These are phyloP conservation scores for Nicotiana sylvestris DNA, from an alignment of 257 asterid genomes.

Conservation along the genomic window DNA sequence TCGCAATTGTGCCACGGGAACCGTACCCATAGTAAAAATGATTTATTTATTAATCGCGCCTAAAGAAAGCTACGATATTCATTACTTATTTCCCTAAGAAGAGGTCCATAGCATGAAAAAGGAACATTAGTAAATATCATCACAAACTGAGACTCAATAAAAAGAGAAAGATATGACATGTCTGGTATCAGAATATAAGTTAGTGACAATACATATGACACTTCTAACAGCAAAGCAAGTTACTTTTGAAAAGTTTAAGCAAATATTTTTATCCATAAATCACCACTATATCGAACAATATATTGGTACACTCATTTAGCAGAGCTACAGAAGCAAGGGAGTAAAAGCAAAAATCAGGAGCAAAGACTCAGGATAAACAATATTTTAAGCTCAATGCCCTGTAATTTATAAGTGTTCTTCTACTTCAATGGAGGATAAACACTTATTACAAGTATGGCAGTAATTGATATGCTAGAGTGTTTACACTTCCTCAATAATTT, in stretches of 20 bases:
- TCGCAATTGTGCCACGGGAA: too few species aligned
- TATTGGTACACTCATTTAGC: neutral
- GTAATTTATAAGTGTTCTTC: neutral
- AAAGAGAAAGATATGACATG: neutral
- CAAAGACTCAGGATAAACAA: neutral
- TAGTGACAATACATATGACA: neutral
- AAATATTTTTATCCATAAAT: neutral
- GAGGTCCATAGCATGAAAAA: neutral
- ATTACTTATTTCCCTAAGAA: neutral
- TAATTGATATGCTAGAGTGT: neutral
- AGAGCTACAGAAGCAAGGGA: neutral
- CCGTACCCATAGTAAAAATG: too few species aligned
- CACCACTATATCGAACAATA: neutral
- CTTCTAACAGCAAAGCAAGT: neutral
- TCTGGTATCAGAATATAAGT: neutral
- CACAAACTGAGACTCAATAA: neutral
- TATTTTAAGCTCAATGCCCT: neutral
- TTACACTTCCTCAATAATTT: neutral
- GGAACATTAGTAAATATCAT: neutral
- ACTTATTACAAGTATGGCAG: neutral
- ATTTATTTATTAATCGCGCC: too few species aligned
- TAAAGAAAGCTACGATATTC: too few species aligned
- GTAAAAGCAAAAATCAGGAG: neutral
- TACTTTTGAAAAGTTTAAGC: neutral
- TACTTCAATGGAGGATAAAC: neutral